Evolutionary conservation across 148 eudicot genomes (phyloP).

Genomic region (Amaranthus palmeri): DNA sequence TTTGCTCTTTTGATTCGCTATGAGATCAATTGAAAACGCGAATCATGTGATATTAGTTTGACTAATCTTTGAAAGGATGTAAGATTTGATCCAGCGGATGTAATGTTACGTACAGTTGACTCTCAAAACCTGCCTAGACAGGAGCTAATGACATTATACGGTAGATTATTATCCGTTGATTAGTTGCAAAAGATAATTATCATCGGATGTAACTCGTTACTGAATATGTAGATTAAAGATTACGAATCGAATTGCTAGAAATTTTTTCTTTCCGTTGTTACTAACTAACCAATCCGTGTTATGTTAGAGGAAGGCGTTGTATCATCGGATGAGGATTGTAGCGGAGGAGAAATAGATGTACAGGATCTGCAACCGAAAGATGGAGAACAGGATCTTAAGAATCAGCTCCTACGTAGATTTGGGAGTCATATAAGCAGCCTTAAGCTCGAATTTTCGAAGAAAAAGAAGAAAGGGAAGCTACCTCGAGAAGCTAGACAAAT

Average conservation of each 20-base stretch:
- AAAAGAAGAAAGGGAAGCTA: slow-evolving; percentile 89
- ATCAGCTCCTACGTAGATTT: slow-evolving; percentile 53
- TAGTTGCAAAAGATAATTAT: neutral
- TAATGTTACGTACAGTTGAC: no score
- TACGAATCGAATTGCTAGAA: neutral
- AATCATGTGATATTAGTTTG: no score
- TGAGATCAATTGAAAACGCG: no score
- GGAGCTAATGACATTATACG: no score
- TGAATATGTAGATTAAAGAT: neutral
- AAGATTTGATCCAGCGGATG: no score
- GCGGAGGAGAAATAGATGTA: slow-evolving; percentile 50
- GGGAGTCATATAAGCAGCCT: slow-evolving; percentile 74
- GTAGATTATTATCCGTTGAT: no score
- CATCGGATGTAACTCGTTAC: neutral
- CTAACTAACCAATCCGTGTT: neutral
- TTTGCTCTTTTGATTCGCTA: no score
- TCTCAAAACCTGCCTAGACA: no score
- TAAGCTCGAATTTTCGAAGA: slow-evolving; percentile 88
- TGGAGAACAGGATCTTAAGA: slow-evolving; percentile 80
- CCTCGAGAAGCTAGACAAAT: slow-evolving; percentile 78
- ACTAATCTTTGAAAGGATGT: no score
- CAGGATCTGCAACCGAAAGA: slow-evolving; percentile 50
- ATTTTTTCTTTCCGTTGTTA: neutral
- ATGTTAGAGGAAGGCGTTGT: slow-evolving; percentile 38
- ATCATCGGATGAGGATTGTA: slow-evolving; percentile 60